Conservation (phyloP, 2,329 filamentous ascomycete genomes). For the Apiospora saccharicola region DNA sequence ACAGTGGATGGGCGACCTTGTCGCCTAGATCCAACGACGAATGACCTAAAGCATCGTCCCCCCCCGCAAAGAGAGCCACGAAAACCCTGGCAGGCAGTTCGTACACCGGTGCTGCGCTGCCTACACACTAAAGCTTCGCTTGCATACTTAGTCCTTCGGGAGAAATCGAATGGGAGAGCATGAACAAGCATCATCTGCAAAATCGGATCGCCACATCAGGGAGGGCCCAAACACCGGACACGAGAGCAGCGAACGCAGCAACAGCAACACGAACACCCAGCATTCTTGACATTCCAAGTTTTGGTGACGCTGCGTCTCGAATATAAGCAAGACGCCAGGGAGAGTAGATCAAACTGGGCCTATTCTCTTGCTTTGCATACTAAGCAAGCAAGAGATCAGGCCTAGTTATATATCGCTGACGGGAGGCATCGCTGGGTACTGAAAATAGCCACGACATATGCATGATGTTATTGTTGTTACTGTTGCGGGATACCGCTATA, state of each 20-base stretch:
- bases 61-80: background rate
- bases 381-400: slow-evolving; percentile 4
- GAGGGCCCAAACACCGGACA: background rate
- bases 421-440: background rate
- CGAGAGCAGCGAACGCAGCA: background rate
- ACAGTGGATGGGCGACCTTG: background rate
- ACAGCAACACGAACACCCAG: background rate
- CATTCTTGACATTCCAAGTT: background rate
- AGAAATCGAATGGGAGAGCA: background rate
- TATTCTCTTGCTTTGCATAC: background rate
- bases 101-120: background rate
- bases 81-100: background rate
- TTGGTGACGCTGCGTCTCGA: background rate
- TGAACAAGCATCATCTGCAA: background rate
- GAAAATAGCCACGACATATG: background rate
- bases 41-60: background rate
- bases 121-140: background rate
- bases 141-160: background rate
- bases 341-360: background rate
- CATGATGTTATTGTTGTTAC: background rate
- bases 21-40: background rate
- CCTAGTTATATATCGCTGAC: background rate
- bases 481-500: background rate
- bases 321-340: background rate
- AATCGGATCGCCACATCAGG: background rate